A percentile compares a stretch with the other conserved stretches of the same genome.
These are phyloP conservation scores for Colletotrichum musicola DNA, from an alignment of 2,329 filamentous ascomycete species.

Conservation along the genomic window DNA sequence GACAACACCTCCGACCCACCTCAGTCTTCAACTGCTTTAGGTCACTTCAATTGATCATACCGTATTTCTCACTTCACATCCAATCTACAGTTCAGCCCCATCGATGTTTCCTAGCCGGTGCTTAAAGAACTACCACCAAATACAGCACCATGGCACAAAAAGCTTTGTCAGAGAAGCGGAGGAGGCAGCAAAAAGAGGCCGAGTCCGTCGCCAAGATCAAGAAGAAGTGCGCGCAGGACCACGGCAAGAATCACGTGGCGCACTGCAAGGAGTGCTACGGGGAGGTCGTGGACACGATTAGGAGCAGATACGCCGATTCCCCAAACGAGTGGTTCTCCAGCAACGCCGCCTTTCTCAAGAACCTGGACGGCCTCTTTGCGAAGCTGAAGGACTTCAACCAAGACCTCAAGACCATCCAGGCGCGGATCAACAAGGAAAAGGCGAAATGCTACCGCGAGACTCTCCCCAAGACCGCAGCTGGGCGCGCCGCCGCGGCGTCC, in stretches of 20 bases:
- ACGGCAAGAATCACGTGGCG: slow-evolving; percentile 56
- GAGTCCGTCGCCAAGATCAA: slow-evolving; percentile 58
- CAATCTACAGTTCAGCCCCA: no score
- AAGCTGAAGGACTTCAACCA: slow-evolving; percentile 59
- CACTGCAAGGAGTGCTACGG: slow-evolving; percentile 64
- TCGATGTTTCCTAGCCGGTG: background rate
- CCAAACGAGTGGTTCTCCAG: slow-evolving; percentile 65
- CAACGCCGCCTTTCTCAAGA: slow-evolving; percentile 61
- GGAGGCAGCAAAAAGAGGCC: slow-evolving; percentile 38
- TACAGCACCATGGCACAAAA: slow-evolving; percentile 9
- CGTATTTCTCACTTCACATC: no score
- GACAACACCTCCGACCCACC: background rate
- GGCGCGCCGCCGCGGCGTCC: slow-evolving; percentile 25
- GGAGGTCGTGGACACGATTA: slow-evolving; percentile 60
- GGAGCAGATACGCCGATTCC: slow-evolving; percentile 52
- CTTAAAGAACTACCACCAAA: background rate
- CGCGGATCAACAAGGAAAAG: slow-evolving; percentile 64
- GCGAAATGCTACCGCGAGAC: slow-evolving; percentile 64
- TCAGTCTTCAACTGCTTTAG: background rate
- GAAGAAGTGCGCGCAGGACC: slow-evolving; percentile 56
- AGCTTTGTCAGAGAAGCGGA: slow-evolving; percentile 21
- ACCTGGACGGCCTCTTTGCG: slow-evolving; percentile 62
- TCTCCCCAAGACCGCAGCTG: slow-evolving; percentile 40
- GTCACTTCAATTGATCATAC: background rate
- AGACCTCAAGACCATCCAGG: slow-evolving; percentile 61